Evolutionary conservation across 1,139 yeast species (phyloP), one percentile per base, ranked within the genome.

Genomic region (Magnusiomyces clavatus): DNA sequence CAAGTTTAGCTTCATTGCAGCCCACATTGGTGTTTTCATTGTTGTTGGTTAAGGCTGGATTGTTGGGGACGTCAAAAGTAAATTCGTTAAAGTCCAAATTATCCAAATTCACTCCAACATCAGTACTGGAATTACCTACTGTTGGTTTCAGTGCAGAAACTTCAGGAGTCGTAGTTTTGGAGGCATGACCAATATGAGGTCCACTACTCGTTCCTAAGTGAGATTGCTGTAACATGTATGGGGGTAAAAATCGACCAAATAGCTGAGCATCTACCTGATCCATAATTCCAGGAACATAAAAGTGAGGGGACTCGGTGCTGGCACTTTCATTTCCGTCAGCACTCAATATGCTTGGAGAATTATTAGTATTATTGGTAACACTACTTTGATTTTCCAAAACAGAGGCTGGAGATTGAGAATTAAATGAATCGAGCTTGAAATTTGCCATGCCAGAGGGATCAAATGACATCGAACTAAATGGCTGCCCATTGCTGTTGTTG

Each of bases 181-280:
- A 14, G 16, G 42, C 45, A 10, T 24, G 31, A 4, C 42, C 42
- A 35, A 45, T 14, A 20, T 45, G 48, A 14, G 48, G 48, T 16
- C 48, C 48, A 45, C 48, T 45, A n/a, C 36, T 6, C 1, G 38
- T 35, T 11, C 43, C 42, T 14, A 46, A 10, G 31, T 38, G 43
- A 34, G 44, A 40, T 36, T 48, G 47, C 34, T 54, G 56, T 60
- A 80, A 67, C 94, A 86, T 86, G 62, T 86, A 86, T 1, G 95
- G 94, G 3, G 96, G 96, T 51, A 87, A 66, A 60, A 84, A 82
- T 49, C 86, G 73, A 0, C 96, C 96, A 70, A 88, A 87, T 13
- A 88, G 76, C 63, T 86, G 92, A 56, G 87, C 79, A 65, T 88
- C 96, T 47, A 87, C 70, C 59, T 83, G 84, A 65, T 87, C 96